Conservation (phyloP, 352 stramenopile genomes). For the Pythium chondricola region DNA sequence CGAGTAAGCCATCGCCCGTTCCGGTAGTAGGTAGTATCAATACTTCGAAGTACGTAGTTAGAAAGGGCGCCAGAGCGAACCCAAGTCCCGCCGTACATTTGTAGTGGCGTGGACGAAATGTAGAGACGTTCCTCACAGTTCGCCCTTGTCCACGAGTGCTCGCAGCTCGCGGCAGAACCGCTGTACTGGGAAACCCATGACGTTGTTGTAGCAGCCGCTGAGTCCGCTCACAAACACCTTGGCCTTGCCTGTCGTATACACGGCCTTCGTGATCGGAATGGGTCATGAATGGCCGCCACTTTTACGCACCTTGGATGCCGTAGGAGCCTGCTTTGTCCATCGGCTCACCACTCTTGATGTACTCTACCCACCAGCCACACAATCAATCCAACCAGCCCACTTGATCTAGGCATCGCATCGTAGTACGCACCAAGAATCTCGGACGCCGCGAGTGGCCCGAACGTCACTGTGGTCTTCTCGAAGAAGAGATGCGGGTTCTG, state of each 20-base stretch:
- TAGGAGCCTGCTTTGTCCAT: conserved; percentile 92
- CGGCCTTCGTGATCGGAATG: conserved; percentile 7
- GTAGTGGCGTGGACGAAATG: too few species aligned
- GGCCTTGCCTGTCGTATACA: conserved; percentile 18
- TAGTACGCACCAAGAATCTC: conserved; percentile 54
- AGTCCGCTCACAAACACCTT: conserved; percentile 78
- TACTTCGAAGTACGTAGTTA: too few species aligned
- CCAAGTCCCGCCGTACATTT: too few species aligned
- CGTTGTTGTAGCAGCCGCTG: conserved; percentile 89
- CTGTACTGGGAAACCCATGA: conserved; percentile 86
- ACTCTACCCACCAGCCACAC: conserved; percentile 32
- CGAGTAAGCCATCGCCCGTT: neutral
- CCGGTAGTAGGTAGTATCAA: too few species aligned
- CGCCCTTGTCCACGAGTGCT: conserved; percentile 23
- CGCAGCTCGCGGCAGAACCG: conserved; percentile 65
- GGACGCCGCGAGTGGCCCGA: conserved; percentile 38
- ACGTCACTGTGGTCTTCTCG: conserved; percentile 57
- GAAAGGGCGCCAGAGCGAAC: too few species aligned
- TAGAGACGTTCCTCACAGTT: conserved; percentile 37
- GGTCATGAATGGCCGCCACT: neutral
- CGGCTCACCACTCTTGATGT: conserved; percentile 85
- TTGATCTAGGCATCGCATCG: too few species aligned
- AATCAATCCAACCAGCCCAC: too few species aligned
- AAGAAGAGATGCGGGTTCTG: conserved; percentile 61
- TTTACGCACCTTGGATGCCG: conserved; percentile 71